These are phyloP conservation scores for Quercus cerris DNA, from an alignment of 306 rosid species.

Conservation along the genomic window DNA sequence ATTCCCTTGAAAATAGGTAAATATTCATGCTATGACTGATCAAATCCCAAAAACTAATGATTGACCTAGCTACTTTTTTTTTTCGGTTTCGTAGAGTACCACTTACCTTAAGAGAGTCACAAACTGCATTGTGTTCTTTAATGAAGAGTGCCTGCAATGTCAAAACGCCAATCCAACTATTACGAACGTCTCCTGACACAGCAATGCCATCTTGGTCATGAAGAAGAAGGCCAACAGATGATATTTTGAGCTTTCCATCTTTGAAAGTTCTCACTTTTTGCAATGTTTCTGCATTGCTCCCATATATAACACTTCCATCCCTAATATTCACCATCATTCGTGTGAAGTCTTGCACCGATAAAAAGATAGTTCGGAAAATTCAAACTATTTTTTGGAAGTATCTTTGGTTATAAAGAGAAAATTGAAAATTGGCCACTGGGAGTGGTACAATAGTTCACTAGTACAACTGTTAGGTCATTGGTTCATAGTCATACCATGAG, in stretches of 20 bases:
- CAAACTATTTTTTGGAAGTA: too few species aligned
- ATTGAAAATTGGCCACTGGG: too few species aligned
- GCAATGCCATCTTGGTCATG: constrained; percentile 49
- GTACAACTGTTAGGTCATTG: too few species aligned
- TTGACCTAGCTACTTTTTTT: too few species aligned
- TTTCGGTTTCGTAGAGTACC: background rate
- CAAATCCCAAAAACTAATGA: too few species aligned
- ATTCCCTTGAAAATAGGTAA: background rate
- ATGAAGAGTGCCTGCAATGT: constrained; percentile 53
- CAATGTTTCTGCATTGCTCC: constrained; percentile 40
- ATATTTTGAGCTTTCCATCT: constrained; percentile 61
- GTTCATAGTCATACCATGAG: too few species aligned
- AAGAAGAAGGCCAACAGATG: constrained; percentile 35
- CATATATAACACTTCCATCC: constrained; percentile 64
- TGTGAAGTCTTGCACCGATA: too few species aligned
- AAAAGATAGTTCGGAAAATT: background rate
- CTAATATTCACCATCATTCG: constrained; percentile 4
- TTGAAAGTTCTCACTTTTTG: constrained; percentile 39
- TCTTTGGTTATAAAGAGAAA: too few species aligned
- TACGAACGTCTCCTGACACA: constrained; percentile 49
- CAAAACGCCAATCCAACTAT: constrained; percentile 68
- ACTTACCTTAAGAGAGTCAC: constrained; percentile 54
- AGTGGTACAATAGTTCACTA: too few species aligned
- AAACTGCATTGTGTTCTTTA: constrained; percentile 55
- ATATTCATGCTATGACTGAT: background rate